Base-by-base conservation (phyloP, 2,329 filamentous ascomycete species). In the Colletotrichum truncatum region DNA sequence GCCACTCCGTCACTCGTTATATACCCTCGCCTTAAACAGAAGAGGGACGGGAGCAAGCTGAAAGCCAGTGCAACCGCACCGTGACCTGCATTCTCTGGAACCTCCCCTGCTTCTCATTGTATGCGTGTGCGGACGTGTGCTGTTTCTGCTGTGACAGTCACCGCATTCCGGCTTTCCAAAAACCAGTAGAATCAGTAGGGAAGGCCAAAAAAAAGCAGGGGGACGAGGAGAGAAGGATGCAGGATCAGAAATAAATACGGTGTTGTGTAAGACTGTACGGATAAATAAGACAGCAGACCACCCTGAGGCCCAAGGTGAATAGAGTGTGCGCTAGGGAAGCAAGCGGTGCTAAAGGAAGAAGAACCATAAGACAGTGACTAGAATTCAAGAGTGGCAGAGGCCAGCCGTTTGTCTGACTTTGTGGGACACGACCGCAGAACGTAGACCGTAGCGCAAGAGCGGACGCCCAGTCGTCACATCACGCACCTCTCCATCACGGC, bases 1-100 rank as follows among this genome's bases (percentile, higher is more conserved):
- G 62, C 62, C 62, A 62, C 62, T 48, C 10, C 16, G 34, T 32
- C 48, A 32, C 11, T 41, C n/a, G 56, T 62, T 65, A 65, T 65
- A 65, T 65, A 65, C 48, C 55, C 10, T 53, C 26, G 10, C 12
- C 39, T 34, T 8, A 28, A n/a, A 6, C 6, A 38, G 36, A 2
- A 6, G 14, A 7, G n/a, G n/a, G 36, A 3, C 4, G 8, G 36
- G 36, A 7, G 6, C 36, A n/a, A n/a, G n/a, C n/a, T n/a, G n/a
- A n/a, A n/a, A n/a, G n/a, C n/a, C n/a, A n/a, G n/a, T n/a, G 36
- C 12, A 39, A 14, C 12, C n/a, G n/a, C n/a, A 36, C 58, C 48
- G 32, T 36, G 39, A 48, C 30, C 58, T 48, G 41, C 43, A 23
- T 21, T 6, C n/a, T 38, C 18, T 45, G 28, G 18, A 54, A 54